Percentiles rank a stretch among this genome's conserved stretches.
phyloP scores from a whole-genome alignment of 257 asterid genomes.

The Scutellaria barbata region DNA sequence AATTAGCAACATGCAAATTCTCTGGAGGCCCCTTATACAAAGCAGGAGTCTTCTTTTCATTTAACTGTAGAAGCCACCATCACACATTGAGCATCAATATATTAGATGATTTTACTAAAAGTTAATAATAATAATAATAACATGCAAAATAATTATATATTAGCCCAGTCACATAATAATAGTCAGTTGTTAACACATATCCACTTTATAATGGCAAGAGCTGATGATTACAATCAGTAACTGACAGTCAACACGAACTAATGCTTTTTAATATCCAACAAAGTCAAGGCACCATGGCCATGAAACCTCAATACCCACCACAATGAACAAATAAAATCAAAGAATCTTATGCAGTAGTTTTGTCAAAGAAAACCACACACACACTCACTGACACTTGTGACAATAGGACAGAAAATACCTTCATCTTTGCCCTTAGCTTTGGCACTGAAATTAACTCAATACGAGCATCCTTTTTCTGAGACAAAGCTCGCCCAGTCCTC shows the following conservation, averaged over 20 bases:
- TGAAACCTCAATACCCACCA: constrained; percentile 8
- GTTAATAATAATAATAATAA: not conserved
- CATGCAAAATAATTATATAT: constrained; percentile 4
- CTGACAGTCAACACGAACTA: constrained; percentile 4
- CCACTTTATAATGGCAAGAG: constrained; percentile 28
- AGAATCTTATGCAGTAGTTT: constrained; percentile 7
- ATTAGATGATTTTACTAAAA: not conserved
- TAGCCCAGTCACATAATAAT: constrained; percentile 20
- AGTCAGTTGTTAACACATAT: constrained; percentile 20
- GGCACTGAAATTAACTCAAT: constrained; percentile 75
- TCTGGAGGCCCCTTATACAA: constrained; percentile 79
- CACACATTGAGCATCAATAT: constrained; percentile 33
- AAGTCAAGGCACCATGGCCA: not conserved
- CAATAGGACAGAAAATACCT: constrained; percentile 51
- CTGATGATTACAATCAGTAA: constrained; percentile 14
- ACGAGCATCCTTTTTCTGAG: constrained; percentile 78
- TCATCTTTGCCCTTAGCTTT: constrained; percentile 54
- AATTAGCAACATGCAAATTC: constrained; percentile 70
- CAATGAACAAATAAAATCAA: constrained; percentile 20
- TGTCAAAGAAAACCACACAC: constrained; percentile 7
- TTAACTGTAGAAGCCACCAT: constrained; percentile 48
- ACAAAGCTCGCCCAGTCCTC: constrained; percentile 77
- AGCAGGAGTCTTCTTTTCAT: constrained; percentile 62
- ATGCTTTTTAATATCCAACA: constrained; percentile 6
- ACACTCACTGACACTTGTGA: constrained; percentile 11